Conservation (phyloP, 179 eudicot genomes). For the Nepenthes alata region DNA sequence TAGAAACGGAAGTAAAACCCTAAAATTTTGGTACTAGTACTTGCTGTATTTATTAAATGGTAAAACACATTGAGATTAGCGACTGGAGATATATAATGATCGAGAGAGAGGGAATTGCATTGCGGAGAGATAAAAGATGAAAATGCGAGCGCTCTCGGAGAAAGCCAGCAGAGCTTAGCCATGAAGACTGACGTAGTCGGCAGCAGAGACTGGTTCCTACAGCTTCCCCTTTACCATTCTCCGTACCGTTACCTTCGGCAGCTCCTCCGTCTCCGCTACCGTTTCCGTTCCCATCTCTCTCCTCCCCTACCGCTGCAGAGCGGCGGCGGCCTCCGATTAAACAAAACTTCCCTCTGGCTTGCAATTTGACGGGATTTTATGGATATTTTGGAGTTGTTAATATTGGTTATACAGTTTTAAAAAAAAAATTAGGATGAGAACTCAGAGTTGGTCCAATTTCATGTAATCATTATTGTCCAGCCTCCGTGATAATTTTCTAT, state of each 20-base stretch:
- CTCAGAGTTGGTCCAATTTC: too few species aligned
- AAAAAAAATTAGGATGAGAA: too few species aligned
- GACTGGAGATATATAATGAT: not conserved
- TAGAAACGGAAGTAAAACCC: too few species aligned
- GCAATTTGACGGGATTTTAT: too few species aligned
- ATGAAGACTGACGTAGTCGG: constrained; percentile 43
- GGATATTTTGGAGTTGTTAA: too few species aligned
- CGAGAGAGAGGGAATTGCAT: constrained; percentile 30
- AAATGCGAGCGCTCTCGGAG: constrained; percentile 65
- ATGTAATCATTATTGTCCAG: too few species aligned
- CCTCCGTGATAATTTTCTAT: too few species aligned
- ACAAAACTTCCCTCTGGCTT: too few species aligned
- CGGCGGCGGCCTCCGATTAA: too few species aligned
- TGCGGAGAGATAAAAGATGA: constrained; percentile 91
- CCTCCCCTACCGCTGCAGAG: not conserved
- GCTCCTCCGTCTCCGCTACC: constrained; percentile 44
- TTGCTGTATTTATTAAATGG: too few species aligned
- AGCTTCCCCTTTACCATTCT: constrained; percentile 82
- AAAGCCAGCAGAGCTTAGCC: constrained; percentile 55
- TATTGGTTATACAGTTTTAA: too few species aligned
- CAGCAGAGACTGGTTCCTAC: constrained; percentile 35
- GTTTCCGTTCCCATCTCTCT: not conserved
- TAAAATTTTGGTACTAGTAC: too few species aligned
- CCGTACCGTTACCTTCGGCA: constrained; percentile 71
- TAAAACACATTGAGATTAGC: not conserved